Evolutionary conservation across 192 early-diverging fungal species (phyloP), one percentile per base, ranked within the genome.

Genomic region (Coemansia sp.): DNA sequence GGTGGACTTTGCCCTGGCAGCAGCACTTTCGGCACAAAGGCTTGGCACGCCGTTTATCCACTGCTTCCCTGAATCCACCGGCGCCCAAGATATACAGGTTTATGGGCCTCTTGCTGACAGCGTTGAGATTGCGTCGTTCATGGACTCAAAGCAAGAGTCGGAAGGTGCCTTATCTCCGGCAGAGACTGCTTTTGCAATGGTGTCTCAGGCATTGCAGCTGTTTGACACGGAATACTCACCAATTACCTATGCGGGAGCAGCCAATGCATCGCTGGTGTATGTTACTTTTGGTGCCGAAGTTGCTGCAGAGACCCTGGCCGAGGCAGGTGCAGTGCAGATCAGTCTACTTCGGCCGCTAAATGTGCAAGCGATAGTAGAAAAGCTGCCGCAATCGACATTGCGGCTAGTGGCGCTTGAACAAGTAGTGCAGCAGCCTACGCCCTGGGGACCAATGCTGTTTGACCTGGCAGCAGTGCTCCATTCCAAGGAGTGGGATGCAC

Each of bases 371-470:
- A 55, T 90, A 35, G 51, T 84, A 14, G 50, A 55, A 18, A 54
- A 64, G 23, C 53, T 91, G 36, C 94, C 95, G 7, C 53, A 49
- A 19, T 79, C 87, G 6, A 86, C 83, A 8, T 80, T 82, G 56
- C 82, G 74, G 9, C 50, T 87, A 21, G 79, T 81, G 23, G 85
- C 88, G 13, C 57, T 89, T 30, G 86, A 89, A 61, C 85, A 84
- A 53, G 78, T 81, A 6, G 61, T 69, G 4, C 82, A 80, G 37
- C 68, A 79, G 57, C 72, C 86, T 15, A 83, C 82, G 49, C 68
- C 81, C 19, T 92, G 87, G 85, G 90, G 88, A 19, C 88, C 89
- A 23, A 69, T 95, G 41, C 91, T 92, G 79, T 78, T 93, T 33
- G 93, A 95, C 63, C 83, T 95, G 45, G 84, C 87, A 0, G 81